A percentile compares a stretch with the other conserved stretches of the same genome.
These are phyloP conservation scores for Priceomyces carsonii DNA, from an alignment of 805 yeast genomes.

Conservation along the genomic window DNA sequence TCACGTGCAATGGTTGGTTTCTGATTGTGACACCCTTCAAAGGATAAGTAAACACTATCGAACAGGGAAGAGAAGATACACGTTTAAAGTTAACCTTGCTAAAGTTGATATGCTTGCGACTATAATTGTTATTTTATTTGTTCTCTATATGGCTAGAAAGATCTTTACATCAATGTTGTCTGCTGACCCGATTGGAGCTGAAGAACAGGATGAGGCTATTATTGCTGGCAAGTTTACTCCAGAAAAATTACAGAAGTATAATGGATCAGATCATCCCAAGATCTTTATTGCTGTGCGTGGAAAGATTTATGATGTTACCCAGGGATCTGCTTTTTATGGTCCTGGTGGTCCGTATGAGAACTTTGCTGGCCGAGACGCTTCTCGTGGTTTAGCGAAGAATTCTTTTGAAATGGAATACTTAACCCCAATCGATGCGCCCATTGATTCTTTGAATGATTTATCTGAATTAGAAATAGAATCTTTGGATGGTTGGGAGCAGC, in stretches of 20 bases:
- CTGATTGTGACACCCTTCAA: too few relatives aligned
- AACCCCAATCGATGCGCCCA: conserved; percentile 70
- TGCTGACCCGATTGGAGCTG: conserved; percentile 31
- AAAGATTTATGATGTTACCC: conserved; percentile 78
- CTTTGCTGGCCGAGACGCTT: conserved; percentile 95
- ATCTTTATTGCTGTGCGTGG: conserved; percentile 89
- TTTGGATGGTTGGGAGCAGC: conserved; percentile 81
- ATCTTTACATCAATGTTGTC: conserved; percentile 23
- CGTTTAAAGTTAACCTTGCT: too few relatives aligned
- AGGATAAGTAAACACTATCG: too few relatives aligned
- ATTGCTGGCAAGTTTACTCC: conserved; percentile 70
- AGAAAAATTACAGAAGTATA: conserved; percentile 64
- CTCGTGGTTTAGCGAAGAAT: conserved; percentile 86
- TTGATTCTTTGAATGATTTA: conserved; percentile 70
- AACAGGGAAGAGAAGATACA: too few relatives aligned
- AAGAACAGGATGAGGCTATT: conserved; percentile 25
- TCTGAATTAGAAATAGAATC: conserved; percentile 60
- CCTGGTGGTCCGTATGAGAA: conserved; percentile 94
- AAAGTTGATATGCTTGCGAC: conserved; percentile 32
- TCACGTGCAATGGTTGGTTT: too few relatives aligned
- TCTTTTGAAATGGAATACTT: conserved; percentile 73
- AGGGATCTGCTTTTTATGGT: conserved; percentile 84
- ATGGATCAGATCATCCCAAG: conserved; percentile 77
- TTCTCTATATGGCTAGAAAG: conserved; percentile 31
- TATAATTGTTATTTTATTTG: conserved; percentile 29